Conservation (phyloP, 352 stramenopile genomes). For the Globisporangium orthogonon region DNA sequence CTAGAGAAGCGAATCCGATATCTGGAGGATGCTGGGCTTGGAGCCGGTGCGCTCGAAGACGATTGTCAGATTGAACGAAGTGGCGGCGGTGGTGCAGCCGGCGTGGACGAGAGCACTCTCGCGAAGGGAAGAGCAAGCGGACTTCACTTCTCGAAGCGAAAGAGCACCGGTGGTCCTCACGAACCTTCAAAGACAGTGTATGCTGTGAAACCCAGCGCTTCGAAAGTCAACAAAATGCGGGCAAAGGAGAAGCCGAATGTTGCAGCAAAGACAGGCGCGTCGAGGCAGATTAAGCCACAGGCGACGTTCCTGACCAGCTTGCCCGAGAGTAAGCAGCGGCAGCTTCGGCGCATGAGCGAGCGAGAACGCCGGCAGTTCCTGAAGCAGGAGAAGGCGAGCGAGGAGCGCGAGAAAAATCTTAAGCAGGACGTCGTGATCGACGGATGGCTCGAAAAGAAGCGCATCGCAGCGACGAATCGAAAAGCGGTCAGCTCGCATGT, state of each 20-base stretch:
- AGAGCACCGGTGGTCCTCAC: constrained; percentile 21
- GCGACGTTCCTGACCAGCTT: constrained; percentile 53
- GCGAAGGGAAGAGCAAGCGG: constrained; percentile 16
- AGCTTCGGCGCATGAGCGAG: constrained; percentile 59
- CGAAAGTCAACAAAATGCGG: constrained; percentile 24
- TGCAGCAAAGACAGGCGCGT: constrained; percentile 7
- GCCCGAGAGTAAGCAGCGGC: constrained; percentile 51
- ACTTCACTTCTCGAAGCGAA: constrained; percentile 56
- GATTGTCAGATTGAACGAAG: constrained; percentile 12
- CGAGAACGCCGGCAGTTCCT: constrained; percentile 48
- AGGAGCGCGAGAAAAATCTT: constrained; percentile 22
- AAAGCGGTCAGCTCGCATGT: constrained; percentile 31
- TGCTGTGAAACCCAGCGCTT: constrained; percentile 29
- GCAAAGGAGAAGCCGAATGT: constrained; percentile 21
- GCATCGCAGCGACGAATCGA: constrained; percentile 45
- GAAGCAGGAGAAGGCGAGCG: constrained; percentile 48
- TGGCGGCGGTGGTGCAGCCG: constrained; percentile 15
- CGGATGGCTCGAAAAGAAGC: constrained; percentile 66
- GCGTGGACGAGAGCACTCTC: constrained; percentile 17
- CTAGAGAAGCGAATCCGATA: constrained; percentile 84
- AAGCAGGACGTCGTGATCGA: constrained; percentile 76
- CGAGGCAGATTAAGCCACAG: constrained; percentile 11
- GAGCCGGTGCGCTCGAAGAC: constrained; percentile 32
- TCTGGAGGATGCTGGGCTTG: constrained; percentile 65
- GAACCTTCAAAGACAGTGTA: constrained; percentile 54